phyloP scores from a whole-genome alignment of 1,284 basidiomycete species.

The Tylopilus orsonianus region DNA sequence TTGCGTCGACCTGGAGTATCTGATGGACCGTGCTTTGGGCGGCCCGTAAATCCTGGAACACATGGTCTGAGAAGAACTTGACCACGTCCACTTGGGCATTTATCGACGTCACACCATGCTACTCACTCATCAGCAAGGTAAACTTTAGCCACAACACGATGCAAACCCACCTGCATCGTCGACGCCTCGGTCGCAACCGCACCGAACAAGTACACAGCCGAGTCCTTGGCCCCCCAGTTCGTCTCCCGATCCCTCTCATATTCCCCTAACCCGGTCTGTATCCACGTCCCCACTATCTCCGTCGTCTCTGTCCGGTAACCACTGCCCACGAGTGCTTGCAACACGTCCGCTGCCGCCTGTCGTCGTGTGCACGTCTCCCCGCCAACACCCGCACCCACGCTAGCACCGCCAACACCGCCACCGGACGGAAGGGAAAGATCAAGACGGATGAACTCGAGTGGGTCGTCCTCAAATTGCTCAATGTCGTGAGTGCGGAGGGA shows the following conservation, averaged over 20 bases:
- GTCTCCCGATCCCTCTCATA: constrained; percentile 58
- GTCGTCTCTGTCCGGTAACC: constrained; percentile 86
- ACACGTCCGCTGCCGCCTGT: constrained; percentile 91
- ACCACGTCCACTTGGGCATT: constrained; percentile 94
- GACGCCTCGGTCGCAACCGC: constrained; percentile 88
- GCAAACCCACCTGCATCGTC: constrained; percentile 65
- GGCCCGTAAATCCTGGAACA: constrained; percentile 86
- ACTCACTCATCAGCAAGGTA: background rate
- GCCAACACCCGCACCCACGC: constrained; percentile 42
- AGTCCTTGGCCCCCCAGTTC: constrained; percentile 95
- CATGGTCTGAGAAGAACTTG: constrained; percentile 91
- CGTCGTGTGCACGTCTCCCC: constrained; percentile 63
- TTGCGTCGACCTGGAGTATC: constrained; percentile 94
- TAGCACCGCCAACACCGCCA: constrained; percentile 15
- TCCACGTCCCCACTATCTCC: constrained; percentile 82
- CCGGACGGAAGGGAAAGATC: constrained; percentile 78
- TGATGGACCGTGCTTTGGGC: constrained; percentile 72
- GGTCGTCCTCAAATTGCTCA: constrained; percentile 97
- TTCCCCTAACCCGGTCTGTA: constrained; percentile 67
- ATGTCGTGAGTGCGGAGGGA: constrained; percentile 85
- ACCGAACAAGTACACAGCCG: constrained; percentile 92
- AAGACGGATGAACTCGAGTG: constrained; percentile 90
- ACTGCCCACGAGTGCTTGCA: constrained; percentile 78
- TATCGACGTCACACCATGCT: constrained; percentile 92
- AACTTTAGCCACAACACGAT: too few species aligned